These are phyloP conservation scores for Climacium dendroides DNA, from an alignment of 225 moss, liverwort and hornwort genomes.

Conservation along the genomic window DNA sequence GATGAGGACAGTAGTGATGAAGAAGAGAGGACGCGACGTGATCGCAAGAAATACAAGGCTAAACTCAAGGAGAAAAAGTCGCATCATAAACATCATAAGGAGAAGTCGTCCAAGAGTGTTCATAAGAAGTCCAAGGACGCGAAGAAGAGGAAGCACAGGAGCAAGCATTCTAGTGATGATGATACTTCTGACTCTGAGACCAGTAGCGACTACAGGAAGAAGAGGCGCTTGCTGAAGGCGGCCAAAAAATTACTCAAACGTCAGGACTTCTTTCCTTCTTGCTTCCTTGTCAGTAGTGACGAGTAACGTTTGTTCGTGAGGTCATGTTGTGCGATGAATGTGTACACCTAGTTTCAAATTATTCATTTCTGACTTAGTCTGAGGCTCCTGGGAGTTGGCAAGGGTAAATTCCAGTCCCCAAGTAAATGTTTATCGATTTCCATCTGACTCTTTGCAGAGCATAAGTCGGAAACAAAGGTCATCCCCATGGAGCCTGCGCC, in stretches of 20 bases:
- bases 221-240: slow-evolving; percentile 53
- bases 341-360: neutral
- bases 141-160: slow-evolving; percentile 36
- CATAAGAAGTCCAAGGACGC: slow-evolving; percentile 17
- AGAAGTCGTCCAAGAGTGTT: slow-evolving; percentile 27
- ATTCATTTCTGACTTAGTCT: neutral
- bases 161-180: slow-evolving; percentile 26
- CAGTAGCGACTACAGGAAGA: slow-evolving; percentile 37
- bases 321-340: neutral
- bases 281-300: neutral
- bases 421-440: neutral
- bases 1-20: slow-evolving; percentile 62
- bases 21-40: slow-evolving; percentile 29
- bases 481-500: slow-evolving; percentile 32
- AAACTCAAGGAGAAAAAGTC: slow-evolving; percentile 34
- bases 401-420: neutral
- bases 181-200: slow-evolving; percentile 33
- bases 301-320: neutral
- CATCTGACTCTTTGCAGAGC: slow-evolving; percentile 17
- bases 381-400: neutral
- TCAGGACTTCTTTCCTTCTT: neutral
- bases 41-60: slow-evolving; percentile 28
- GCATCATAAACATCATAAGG: slow-evolving; percentile 11
- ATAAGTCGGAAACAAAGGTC: slow-evolving; percentile 24
- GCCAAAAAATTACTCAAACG: slow-evolving; percentile 57